phyloP scores from a whole-genome alignment of 2,329 filamentous ascomycete species.

The Botryotinia globosa region DNA sequence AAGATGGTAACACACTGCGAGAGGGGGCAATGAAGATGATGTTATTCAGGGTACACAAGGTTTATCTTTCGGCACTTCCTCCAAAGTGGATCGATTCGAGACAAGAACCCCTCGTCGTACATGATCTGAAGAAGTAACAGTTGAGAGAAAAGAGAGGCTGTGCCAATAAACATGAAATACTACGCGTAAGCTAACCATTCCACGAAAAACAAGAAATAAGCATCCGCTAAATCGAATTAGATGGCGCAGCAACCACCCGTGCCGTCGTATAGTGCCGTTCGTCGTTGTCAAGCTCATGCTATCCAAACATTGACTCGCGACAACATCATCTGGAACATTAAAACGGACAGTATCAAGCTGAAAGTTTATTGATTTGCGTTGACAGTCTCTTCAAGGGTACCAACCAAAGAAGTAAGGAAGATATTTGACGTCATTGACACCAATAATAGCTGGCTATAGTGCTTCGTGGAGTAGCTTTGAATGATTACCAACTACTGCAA shows the following conservation, averaged over 20 bases:
- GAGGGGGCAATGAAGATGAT: slow-evolving; percentile 7
- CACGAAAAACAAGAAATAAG: slow-evolving; percentile 7
- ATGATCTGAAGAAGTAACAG: not conserved
- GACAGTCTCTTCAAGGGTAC: not conserved
- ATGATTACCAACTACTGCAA: not conserved
- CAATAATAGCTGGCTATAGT: not conserved
- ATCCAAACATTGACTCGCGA: slow-evolving; percentile 7
- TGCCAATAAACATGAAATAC: slow-evolving; percentile 3
- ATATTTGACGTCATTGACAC: slow-evolving; percentile 17
- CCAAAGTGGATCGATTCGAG: not conserved
- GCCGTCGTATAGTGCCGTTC: not conserved
- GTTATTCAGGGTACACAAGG: not conserved
- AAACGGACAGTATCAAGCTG: not conserved
- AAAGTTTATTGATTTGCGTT: not conserved
- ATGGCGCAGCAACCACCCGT: slow-evolving; percentile 12
- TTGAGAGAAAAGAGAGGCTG: not conserved
- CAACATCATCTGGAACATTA: slow-evolving; percentile 12
- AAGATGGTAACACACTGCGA: not conserved
- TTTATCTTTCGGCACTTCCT: slow-evolving; percentile 12
- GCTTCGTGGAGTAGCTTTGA: not conserved
- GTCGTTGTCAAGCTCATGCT: slow-evolving; percentile 8
- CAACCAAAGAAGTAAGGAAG: not conserved
- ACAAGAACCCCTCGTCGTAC: slow-evolving; percentile 1
- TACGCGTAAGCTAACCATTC: slow-evolving; percentile 2
- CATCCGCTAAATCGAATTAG: not conserved